Percentiles rank a stretch among this genome's conserved stretches.
Conservation (phyloP, 2,329 filamentous ascomycete species). For the Colletotrichum filicis region DNA sequence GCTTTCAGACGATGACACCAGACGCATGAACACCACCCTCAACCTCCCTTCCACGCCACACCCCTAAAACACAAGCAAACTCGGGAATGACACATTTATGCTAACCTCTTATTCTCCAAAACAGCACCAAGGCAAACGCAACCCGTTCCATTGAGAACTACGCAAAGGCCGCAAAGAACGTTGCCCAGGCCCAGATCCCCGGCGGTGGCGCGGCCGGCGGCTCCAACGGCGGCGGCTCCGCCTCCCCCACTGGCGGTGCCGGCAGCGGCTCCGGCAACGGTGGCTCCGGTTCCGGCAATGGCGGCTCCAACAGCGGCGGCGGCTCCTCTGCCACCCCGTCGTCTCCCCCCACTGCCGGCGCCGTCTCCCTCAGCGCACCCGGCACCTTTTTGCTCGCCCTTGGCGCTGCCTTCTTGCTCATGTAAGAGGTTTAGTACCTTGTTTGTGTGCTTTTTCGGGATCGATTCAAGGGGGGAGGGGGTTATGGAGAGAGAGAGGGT, state of each 20-base stretch:
- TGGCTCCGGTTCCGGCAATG: slow-evolving; percentile 33
- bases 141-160: slow-evolving; percentile 62
- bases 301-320: slow-evolving; percentile 28
- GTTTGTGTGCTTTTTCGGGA: background rate
- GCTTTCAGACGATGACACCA: slow-evolving; percentile 24
- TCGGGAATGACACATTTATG: background rate
- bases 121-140: slow-evolving; percentile 61
- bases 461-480: background rate
- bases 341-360: slow-evolving; percentile 35
- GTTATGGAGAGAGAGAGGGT: background rate
- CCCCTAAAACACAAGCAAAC: background rate
- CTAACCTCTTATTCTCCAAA: slow-evolving; percentile 16
- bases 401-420: slow-evolving; percentile 56
- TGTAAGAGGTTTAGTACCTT: slow-evolving; percentile 37
- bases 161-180: slow-evolving; percentile 49
- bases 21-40: slow-evolving; percentile 8
- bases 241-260: slow-evolving; percentile 36
- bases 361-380: slow-evolving; percentile 50
- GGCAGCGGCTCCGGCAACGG: slow-evolving; percentile 34
- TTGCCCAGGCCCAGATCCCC: slow-evolving; percentile 41
- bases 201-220: slow-evolving; percentile 35
- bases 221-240: slow-evolving; percentile 32
- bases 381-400: slow-evolving; percentile 55
- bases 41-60: background rate
- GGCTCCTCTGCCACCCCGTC: slow-evolving; percentile 16